These are phyloP conservation scores for Tetrapisispora iriomotensis DNA, from an alignment of 805 yeast species.

Conservation along the genomic window DNA sequence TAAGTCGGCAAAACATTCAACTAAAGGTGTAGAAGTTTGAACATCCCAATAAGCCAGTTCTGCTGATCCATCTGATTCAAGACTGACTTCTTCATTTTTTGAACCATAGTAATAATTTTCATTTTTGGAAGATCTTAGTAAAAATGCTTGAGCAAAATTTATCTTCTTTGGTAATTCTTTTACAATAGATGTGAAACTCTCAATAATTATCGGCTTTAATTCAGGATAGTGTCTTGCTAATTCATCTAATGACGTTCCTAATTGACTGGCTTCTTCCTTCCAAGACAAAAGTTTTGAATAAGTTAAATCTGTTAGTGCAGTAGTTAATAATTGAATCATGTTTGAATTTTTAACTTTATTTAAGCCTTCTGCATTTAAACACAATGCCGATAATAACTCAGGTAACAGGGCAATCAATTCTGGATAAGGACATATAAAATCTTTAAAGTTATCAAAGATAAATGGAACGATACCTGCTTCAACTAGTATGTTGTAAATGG, in stretches of 20 bases:
- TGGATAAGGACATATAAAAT: constrained; percentile 47
- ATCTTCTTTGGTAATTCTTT: constrained; percentile 36
- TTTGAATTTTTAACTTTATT: constrained; percentile 38
- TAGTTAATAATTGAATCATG: constrained; percentile 38
- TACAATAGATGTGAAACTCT: constrained; percentile 39
- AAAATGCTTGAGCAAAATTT: constrained; percentile 32
- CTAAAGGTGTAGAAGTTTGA: constrained; percentile 35
- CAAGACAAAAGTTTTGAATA: constrained; percentile 45
- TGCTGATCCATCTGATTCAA: constrained; percentile 33
- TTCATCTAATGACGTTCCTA: constrained; percentile 70
- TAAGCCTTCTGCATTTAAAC: constrained; percentile 67
- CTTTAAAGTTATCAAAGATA: constrained; percentile 47
- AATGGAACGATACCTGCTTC: constrained; percentile 68
- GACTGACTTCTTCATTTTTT: constrained; percentile 33
- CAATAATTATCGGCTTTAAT: constrained; percentile 48
- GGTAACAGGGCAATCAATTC: constrained; percentile 55
- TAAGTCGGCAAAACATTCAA: constrained; percentile 43
- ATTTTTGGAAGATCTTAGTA: constrained; percentile 32
- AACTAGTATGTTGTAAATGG: constrained; percentile 68
- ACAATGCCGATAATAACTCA: constrained; percentile 72
- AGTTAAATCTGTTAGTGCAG: constrained; percentile 39
- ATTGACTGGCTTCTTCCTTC: constrained; percentile 41
- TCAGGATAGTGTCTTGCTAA: constrained; percentile 75
- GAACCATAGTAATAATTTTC: constrained; percentile 35
- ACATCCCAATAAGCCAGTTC: constrained; percentile 47